A percentile compares a stretch with the other conserved stretches of the same genome.
phyloP scores from a whole-genome alignment of 2,329 filamentous ascomycete species.

The Cyclaneusma minus region DNA sequence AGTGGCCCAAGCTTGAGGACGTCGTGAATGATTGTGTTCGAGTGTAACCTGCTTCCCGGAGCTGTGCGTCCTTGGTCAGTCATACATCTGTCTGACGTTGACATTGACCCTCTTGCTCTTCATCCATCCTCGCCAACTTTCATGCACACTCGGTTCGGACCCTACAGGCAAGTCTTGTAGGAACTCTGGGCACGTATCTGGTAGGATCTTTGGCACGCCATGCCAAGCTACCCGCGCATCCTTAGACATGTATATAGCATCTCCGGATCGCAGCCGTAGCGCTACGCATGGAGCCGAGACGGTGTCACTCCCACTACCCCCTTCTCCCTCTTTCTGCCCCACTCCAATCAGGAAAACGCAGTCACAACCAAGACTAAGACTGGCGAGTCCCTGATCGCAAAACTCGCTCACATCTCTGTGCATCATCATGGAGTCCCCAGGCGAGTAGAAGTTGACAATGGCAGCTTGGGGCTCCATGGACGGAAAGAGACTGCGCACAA shows the following conservation, averaged over 20 bases:
- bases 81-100: conserved; percentile 80
- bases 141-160: conserved; percentile 22
- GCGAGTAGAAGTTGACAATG: conserved; percentile 85
- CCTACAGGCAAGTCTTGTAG: conserved; percentile 57
- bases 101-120: conserved; percentile 73
- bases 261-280: conserved; percentile 64
- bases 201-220: conserved; percentile 76
- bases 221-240: conserved; percentile 85
- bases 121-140: conserved; percentile 79
- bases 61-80: conserved; percentile 16
- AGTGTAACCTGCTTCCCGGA: not conserved
- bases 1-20: no score
- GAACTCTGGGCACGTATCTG: conserved; percentile 61
- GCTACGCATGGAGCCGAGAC: conserved; percentile 34
- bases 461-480: conserved; percentile 71
- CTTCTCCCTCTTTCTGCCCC: conserved; percentile 8
- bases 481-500: conserved; percentile 60
- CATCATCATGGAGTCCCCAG: conserved; percentile 80
- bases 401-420: conserved; percentile 90
- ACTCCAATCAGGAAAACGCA: conserved; percentile 74
- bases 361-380: conserved; percentile 80
- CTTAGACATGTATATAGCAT: conserved; percentile 79
- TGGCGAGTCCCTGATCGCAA: conserved; percentile 63
- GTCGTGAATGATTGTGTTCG: not conserved
- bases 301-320: conserved; percentile 12